phyloP scores from a whole-genome alignment of 129 eudicot genomes.

The Pittosporum tobira region DNA sequence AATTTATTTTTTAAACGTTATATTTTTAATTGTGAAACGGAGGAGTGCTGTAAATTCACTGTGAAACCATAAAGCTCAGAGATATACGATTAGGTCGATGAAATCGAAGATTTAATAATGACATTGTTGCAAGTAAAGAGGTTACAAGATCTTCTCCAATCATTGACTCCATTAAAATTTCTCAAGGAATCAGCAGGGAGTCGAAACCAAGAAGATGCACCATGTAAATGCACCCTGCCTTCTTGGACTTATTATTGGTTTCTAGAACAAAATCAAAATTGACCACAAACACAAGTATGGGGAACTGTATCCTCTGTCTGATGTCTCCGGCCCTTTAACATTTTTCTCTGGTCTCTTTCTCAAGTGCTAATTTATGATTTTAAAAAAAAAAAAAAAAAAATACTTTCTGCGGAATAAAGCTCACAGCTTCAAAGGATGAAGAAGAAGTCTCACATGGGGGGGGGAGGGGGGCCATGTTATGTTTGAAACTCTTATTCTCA shows the following conservation, averaged over 20 bases:
- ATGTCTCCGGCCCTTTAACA: slow-evolving; percentile 1
- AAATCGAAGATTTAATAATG: not conserved
- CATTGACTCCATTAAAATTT: not conserved
- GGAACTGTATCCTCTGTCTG: slow-evolving; percentile 1
- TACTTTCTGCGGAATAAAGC: not conserved
- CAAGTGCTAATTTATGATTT: not conserved
- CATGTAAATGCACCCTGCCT: slow-evolving; percentile 2
- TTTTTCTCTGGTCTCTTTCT: not conserved
- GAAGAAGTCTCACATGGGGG: slow-evolving; percentile 3
- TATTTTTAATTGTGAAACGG: no score
- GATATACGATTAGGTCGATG: not conserved
- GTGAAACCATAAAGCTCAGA: not conserved
- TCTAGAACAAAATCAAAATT: not conserved
- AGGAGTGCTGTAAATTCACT: no score
- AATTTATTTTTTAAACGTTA: no score
- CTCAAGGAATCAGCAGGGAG: not conserved
- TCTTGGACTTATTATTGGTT: not conserved
- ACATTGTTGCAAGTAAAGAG: slow-evolving; percentile 2
- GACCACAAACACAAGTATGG: slow-evolving; percentile 4
- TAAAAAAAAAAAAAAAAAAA: no score
- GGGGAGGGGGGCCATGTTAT: slow-evolving; percentile 7
- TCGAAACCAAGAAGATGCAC: not conserved
- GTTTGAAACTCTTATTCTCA: not conserved
- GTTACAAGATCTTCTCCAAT: not conserved
- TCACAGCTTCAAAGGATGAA: slow-evolving; percentile 2